These are phyloP conservation scores for Euphorbia pulcherrima DNA, from an alignment of 345 rosid species.

Conservation along the genomic window DNA sequence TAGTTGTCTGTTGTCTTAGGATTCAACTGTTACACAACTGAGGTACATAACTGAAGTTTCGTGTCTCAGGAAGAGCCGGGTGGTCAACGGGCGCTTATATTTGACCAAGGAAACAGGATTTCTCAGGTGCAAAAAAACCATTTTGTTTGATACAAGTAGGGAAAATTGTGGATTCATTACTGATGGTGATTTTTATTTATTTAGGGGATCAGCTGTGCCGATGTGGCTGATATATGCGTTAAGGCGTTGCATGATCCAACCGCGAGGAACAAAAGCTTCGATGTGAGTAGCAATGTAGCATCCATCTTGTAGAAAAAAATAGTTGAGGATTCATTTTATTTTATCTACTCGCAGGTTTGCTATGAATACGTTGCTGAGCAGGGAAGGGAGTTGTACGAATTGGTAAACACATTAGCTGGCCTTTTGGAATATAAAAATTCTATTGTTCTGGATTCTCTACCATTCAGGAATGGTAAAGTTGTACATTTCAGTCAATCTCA, in stretches of 20 bases:
- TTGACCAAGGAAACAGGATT: constrained; percentile 92
- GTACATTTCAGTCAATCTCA: too few species aligned
- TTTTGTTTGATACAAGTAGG: not conserved
- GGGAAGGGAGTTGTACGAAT: constrained; percentile 83
- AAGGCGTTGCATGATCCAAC: constrained; percentile 89
- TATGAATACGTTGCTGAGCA: constrained; percentile 82
- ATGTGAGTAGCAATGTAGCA: constrained; percentile 41
- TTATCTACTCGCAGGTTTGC: constrained; percentile 57
- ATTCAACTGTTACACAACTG: not conserved
- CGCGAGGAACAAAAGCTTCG: constrained; percentile 94
- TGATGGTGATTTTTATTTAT: constrained; percentile 1
- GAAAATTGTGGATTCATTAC: not conserved
- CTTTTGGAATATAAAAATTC: too few species aligned
- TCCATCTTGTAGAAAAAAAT: not conserved
- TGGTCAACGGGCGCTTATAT: constrained; percentile 92
- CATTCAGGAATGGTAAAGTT: too few species aligned
- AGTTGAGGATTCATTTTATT: not conserved
- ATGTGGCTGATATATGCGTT: constrained; percentile 88
- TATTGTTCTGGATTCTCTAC: too few species aligned
- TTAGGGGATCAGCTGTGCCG: constrained; percentile 88
- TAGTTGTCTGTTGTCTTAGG: not conserved
- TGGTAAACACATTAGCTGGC: too few species aligned
- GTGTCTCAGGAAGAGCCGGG: constrained; percentile 87
- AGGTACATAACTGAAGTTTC: not conserved
- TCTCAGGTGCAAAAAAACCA: constrained; percentile 57